Evolutionary conservation across 495 filamentous ascomycete species (phyloP), one percentile per base, ranked within the genome.

Genomic region (Poronia punctata): DNA sequence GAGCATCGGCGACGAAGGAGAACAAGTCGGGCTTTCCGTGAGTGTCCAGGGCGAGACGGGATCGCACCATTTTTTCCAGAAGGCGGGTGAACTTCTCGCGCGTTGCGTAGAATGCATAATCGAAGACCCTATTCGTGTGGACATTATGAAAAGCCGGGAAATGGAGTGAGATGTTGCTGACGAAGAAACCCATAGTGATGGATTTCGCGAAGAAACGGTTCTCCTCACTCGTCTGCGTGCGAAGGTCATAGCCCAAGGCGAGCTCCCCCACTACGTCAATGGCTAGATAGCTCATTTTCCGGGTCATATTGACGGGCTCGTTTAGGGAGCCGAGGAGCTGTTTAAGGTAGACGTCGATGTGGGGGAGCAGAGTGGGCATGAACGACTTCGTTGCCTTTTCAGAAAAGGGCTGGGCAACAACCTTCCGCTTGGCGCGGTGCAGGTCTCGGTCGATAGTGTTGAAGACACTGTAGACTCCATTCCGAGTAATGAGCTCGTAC

Each of bases 221-320:
- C 16, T 36, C 33, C 33, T 36, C 19, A 19, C 33, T 36, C 33
- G 33, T 36, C 33, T 19, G 33, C 33, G 33, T 36, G 9, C 17
- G 5, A 7, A 36, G 5, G 16, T 36, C 33, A n/a, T 21, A 36
- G 3, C 33, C 19, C 10, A 36, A 12, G 2, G 33, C 33, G 5
- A 19, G 33, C 16, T 36, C n/a, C 16, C 17, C 19, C 9, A 22
- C 33, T 15, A 36, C 22, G 16, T 36, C 33, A 10, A 36, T 18
- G 15, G 33, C 33, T 5, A 36, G 33, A 36, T 36, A 19, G 33
- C 33, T 21, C 33, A 22, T 15, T 3, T 22, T 3, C 19, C 22
- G 33, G 15, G 33, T 36, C 33, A 36, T 36, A 19, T 36, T 36
- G 15, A 36, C 16, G 16, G 33, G 33, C 33, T 19, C 15, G 12